phyloP scores from a whole-genome alignment of 208 protist species.

The Spongospora subterranea region DNA sequence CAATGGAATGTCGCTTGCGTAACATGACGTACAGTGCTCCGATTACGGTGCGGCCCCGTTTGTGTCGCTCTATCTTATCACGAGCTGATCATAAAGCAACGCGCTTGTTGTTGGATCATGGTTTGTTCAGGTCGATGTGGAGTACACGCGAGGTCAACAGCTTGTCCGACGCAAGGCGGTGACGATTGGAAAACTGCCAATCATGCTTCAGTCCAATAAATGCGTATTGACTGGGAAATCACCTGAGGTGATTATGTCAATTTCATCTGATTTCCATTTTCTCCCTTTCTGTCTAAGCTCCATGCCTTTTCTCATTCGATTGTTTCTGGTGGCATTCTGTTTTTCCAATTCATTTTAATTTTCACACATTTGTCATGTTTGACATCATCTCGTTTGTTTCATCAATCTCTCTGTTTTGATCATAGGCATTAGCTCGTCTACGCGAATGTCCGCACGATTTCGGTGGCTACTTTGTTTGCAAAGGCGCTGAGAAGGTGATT shows the following conservation, averaged over 20 bases:
- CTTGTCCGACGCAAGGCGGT: slow-evolving; percentile 78
- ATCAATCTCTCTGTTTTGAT: background rate
- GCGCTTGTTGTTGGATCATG: background rate
- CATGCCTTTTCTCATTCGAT: background rate
- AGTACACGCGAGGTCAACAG: slow-evolving; percentile 80
- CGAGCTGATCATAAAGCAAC: background rate
- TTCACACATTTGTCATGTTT: slow-evolving; percentile 46
- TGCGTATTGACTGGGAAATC: slow-evolving; percentile 91
- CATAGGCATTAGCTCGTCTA: slow-evolving; percentile 87
- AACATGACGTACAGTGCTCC: slow-evolving; percentile 94
- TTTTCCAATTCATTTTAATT: slow-evolving; percentile 55
- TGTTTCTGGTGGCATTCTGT: slow-evolving; percentile 55
- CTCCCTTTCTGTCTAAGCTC: background rate
- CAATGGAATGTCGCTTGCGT: slow-evolving; percentile 91
- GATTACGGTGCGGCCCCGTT: slow-evolving; percentile 79
- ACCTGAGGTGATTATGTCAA: no score
- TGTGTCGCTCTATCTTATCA: background rate
- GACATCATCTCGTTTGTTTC: slow-evolving; percentile 61
- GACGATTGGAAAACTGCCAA: slow-evolving; percentile 87
- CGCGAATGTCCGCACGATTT: slow-evolving; percentile 98
- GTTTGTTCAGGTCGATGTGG: slow-evolving; percentile 76
- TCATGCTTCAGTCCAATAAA: slow-evolving; percentile 97
- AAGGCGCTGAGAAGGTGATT: slow-evolving; percentile 96
- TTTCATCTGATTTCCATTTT: no score
- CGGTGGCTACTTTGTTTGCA: slow-evolving; percentile 99